Conservation (phyloP, 352 stramenopile species). For the Pythium chondricola region DNA sequence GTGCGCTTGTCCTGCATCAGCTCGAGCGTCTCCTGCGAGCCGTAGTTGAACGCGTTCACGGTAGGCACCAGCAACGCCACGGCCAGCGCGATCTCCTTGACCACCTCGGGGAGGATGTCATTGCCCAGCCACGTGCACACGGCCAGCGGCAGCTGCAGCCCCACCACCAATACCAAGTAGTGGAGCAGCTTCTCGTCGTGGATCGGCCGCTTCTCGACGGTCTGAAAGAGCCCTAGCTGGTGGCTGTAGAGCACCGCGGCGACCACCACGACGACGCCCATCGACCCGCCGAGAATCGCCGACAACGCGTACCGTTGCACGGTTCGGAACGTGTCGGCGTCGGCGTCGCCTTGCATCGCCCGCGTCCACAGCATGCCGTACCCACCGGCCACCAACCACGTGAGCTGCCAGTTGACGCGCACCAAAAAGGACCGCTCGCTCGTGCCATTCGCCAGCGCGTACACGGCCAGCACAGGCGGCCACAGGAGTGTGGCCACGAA, state of each 20-base stretch:
- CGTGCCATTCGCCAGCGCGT: constrained; percentile 25
- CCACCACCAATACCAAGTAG: constrained; percentile 39
- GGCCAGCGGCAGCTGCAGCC: constrained; percentile 44
- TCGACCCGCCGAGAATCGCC: constrained; percentile 18
- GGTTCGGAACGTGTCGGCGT: constrained; percentile 1
- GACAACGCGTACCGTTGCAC: constrained; percentile 28
- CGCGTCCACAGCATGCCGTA: constrained; percentile 36
- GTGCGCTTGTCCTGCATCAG: constrained; percentile 18
- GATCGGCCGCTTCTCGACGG: background rate
- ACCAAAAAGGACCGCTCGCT: constrained; percentile 31
- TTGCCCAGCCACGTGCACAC: constrained; percentile 28
- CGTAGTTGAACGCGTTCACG: constrained; percentile 51
- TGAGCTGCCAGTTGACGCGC: constrained; percentile 32
- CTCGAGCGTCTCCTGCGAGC: constrained; percentile 12
- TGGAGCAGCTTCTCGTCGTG: constrained; percentile 39
- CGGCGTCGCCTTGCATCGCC: constrained; percentile 14
- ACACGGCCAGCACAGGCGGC: constrained; percentile 38
- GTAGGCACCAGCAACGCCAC: constrained; percentile 42
- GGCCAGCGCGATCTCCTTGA: constrained; percentile 30
- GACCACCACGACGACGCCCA: constrained; percentile 20
- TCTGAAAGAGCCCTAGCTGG: constrained; percentile 2
- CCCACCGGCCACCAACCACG: constrained; percentile 36
- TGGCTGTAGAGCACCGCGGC: constrained; percentile 21
- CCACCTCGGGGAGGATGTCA: constrained; percentile 19
- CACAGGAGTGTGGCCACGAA: constrained; percentile 47